Evolutionary conservation across 1,284 basidiomycete genomes (phyloP).

Genomic region (Ganoderma multipileum): DNA sequence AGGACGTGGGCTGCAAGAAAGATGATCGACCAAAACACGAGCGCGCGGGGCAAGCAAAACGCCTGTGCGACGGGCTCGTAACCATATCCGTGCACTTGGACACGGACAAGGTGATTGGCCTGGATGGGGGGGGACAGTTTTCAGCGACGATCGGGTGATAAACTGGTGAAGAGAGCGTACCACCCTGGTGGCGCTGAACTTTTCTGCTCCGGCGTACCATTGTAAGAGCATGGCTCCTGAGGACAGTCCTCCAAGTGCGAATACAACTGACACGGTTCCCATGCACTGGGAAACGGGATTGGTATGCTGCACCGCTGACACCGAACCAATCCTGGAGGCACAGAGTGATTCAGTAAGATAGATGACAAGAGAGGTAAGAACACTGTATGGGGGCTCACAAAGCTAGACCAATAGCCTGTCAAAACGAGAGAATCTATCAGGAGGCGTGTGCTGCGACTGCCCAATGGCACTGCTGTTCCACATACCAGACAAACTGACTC

Average conservation of each 20-base stretch:
- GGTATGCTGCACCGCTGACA: background rate
- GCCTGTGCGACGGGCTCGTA: constrained; percentile 29
- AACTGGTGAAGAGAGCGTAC: constrained; percentile 23
- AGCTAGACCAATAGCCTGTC: constrained; percentile 18
- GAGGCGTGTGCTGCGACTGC: background rate
- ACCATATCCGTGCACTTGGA: constrained; percentile 24
- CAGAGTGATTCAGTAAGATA: background rate
- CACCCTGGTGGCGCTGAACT: constrained; percentile 26
- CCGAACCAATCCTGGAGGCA: constrained; percentile 9
- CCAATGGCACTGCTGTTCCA: background rate
- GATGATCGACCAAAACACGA: constrained; percentile 32
- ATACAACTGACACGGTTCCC: constrained; percentile 16
- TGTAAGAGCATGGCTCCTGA: constrained; percentile 25
- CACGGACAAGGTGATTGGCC: constrained; percentile 26
- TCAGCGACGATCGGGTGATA: background rate
- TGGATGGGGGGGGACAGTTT: constrained; percentile 13
- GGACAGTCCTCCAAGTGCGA: constrained; percentile 21
- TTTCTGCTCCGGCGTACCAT: constrained; percentile 25
- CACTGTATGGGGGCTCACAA: constrained; percentile 17
- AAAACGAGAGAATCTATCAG: background rate
- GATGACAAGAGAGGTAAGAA: background rate
- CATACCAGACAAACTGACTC: constrained; percentile 27
- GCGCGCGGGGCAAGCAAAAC: constrained; percentile 31
- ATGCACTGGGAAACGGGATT: constrained; percentile 18
- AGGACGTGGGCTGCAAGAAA: constrained; percentile 29